Base-by-base conservation (phyloP, 2,329 filamentous ascomycete species). In the Colletotrichum cordylinicola region DNA sequence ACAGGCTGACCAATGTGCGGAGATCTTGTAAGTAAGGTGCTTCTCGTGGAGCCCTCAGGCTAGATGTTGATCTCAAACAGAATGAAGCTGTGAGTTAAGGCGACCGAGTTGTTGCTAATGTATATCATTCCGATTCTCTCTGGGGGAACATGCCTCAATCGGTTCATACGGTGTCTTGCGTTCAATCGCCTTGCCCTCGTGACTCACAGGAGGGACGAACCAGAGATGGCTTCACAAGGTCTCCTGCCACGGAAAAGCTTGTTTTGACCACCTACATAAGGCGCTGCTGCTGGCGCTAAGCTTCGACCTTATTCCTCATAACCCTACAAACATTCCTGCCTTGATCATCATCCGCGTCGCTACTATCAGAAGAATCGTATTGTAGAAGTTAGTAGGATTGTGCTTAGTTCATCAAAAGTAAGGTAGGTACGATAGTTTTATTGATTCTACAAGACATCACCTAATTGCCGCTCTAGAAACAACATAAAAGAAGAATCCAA, bases 381-480 rank as follows among this genome's bases (percentile, higher is more conserved):
- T 6, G 39, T 8, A 43, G 39, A 43, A n/a, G 8, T n/a, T 16
- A 10, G 16, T 0, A n/a, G 39, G 2, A 43, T n/a, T 43, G n/a
- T 6, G n/a, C 4, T 10, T 10, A 43, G 1, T 3, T 10, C 3
- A 43, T 3, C 10, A 2, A 10, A 10, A 43, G 16, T 10, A 10
- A 10, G n/a, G 16, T 10, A 10, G 16, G 39, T 43, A 43, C 9
- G 8, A 43, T 43, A 3, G 4, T 43, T 1, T 43, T 0, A 12
- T n/a, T 10, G 24, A 0, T 6, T 16, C 0, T 6, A 10, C 2
- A 10, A 43, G 0, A 43, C 6, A 18, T 43, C 9, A 10, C 3
- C 2, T n/a, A 43, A 43, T 18, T 43, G 0, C 18, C n/a, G 0
- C 0, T 43, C 18, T 2, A 43, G 39, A 43, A 43, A n/a, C 0